Conservation (phyloP, 352 stramenopile species). For the Phytophthora uliginosa region DNA sequence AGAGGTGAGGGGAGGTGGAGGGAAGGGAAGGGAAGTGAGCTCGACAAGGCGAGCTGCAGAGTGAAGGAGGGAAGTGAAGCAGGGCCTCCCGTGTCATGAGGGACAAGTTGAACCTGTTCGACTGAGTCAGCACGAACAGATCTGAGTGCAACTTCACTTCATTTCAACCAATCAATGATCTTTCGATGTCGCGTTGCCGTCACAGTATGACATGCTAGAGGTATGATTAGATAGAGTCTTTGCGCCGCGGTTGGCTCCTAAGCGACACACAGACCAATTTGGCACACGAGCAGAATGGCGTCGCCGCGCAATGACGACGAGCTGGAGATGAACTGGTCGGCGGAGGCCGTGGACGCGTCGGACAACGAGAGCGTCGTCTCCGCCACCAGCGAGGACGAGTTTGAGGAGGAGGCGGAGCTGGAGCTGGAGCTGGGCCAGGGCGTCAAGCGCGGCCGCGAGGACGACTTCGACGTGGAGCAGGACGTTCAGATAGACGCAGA, state of each 20-base stretch:
- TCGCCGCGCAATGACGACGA: conserved; percentile 62
- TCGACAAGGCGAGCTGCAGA: neutral
- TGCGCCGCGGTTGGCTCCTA: neutral
- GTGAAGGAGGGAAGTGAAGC: neutral
- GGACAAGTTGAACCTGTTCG: no score
- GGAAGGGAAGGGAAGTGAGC: neutral
- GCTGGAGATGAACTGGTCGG: conserved; percentile 74
- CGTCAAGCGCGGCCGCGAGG: conserved; percentile 61
- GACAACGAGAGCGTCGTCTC: conserved; percentile 69
- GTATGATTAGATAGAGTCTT: neutral
- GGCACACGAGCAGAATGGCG: neutral
- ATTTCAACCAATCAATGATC: neutral
- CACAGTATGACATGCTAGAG: neutral
- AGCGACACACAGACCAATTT: neutral
- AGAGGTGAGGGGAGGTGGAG: no score
- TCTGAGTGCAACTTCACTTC: neutral
- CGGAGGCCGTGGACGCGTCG: conserved; percentile 45
- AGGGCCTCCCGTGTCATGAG: no score
- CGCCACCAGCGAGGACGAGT: conserved; percentile 82
- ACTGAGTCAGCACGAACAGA: neutral
- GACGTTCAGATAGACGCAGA: conserved; percentile 24
- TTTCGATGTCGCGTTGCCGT: neutral
- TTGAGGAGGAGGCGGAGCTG: conserved; percentile 75
- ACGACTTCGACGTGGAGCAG: conserved; percentile 1
- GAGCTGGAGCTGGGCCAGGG: conserved; percentile 50